These are phyloP conservation scores for Globisporangium canariense DNA, from an alignment of 352 stramenopile species.

Conservation along the genomic window DNA sequence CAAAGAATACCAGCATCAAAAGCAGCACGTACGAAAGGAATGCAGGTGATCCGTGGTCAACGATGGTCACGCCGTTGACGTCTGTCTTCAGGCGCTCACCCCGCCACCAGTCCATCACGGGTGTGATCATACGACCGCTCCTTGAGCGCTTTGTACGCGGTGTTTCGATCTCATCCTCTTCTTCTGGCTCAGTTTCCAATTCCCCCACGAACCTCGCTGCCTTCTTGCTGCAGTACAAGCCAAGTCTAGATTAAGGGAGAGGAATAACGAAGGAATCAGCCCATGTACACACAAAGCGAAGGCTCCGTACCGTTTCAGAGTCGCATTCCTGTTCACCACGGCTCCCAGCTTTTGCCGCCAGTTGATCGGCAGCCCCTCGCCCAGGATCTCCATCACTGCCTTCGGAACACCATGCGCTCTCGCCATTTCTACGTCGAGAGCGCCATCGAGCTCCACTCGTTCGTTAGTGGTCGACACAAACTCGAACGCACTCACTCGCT, in stretches of 20 bases:
- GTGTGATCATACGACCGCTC: conserved; percentile 24
- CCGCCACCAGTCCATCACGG: conserved; percentile 53
- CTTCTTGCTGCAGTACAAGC: not conserved
- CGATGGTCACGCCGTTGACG: conserved; percentile 20
- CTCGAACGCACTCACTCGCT: conserved; percentile 32
- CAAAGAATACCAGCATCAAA: not conserved
- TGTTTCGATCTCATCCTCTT: not conserved
- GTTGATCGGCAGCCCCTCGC: conserved; percentile 48
- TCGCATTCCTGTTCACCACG: conserved; percentile 1
- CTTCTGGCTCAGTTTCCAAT: conserved; percentile 5
- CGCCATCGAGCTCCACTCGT: conserved; percentile 40
- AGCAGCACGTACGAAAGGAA: conserved; percentile 22
- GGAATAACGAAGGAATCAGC: not conserved
- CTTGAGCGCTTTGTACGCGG: conserved; percentile 15
- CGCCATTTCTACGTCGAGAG: conserved; percentile 35
- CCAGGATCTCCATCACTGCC: conserved; percentile 42
- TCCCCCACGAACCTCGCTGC: not conserved
- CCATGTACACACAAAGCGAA: not conserved
- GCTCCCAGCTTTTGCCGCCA: conserved; percentile 29
- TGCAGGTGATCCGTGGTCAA: conserved; percentile 23
- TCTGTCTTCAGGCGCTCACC: conserved; percentile 25
- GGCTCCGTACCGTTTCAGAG: not conserved
- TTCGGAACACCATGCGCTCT: conserved; percentile 31
- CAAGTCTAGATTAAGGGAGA: not conserved
- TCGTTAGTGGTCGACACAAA: conserved; percentile 42